Base-by-base conservation (phyloP, 2,329 filamentous ascomycete species). In the Pochonia chlamydosporia region DNA sequence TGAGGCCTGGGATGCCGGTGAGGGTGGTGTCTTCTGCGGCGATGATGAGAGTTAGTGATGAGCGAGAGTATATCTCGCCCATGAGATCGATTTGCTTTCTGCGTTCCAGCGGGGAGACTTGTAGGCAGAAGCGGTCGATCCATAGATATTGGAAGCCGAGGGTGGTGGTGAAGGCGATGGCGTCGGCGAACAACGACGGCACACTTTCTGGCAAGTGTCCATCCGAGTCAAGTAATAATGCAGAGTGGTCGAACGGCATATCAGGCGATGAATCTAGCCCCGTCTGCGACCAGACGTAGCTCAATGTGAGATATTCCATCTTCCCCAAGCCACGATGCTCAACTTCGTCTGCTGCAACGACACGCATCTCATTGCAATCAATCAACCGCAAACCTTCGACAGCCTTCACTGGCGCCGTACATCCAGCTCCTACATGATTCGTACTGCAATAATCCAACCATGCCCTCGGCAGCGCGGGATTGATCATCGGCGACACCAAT, bases 101-200 rank as follows among this genome's bases (percentile, higher is more conserved):
- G 21, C 57, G 56, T 25, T 60, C 59, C n/a, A 51, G 40, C 2
- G 50, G 50, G n/a, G 56, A 56, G 18, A 56, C 57, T 46, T 59
- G 58, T 23, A 66, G 57, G 47, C 67, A 69, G 45, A 62, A 66
- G 10, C 57, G 60, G 43, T 69, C 64, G 7, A 69, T 58, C 64
- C 66, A 69, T 28, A 69, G 55, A 51, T 68, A 68, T 20, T 57
- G 63, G 13, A 60, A 64, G 5, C 64, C 67, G 23, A 69, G 56
- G 16, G 55, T 53, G 25, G 43, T 51, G 13, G 64, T 62, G 5
- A 66, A 50, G 2, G 56, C 45, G 39, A 69, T 58, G 13, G 67
- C 63, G 47, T 69, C 67, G 5, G 54, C 47, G 30, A 68, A 56
- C 9, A 68, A 47, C 16, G 55, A 51, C 9, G 64, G 62, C 2